Base-by-base conservation (phyloP, 2,329 filamentous ascomycete genomes). In the Grosmannia serpens region DNA sequence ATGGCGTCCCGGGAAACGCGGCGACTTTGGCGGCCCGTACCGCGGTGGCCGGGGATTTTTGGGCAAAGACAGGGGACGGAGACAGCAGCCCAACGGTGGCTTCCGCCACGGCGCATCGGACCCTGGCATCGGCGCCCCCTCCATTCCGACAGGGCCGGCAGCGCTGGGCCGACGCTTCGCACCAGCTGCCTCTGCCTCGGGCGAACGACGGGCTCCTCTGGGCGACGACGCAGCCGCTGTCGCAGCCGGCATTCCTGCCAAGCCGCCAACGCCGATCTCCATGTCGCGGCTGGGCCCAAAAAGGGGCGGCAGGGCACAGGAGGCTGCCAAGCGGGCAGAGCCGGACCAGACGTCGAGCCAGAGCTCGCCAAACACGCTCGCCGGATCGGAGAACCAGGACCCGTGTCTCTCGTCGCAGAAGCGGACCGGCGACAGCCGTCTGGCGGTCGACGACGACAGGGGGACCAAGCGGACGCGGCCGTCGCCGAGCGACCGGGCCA, bases 191-290 rank as follows among this genome's bases (percentile, higher is more conserved):
- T 10, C 22, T 10, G 22, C 26, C 7, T 20, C 35, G 20, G 22
- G 31, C 31, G 31, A 44, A 44, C 38, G 26, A 13, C 17, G 26
- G 10, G 27, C 3, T 24, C 17, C 13, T 24, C 17, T 7, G 15
- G 13, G 24, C 22, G 20, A 44, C 22, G 29, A 55, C 1, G 10
- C 52, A 29, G 31, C 17, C 8, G 17, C 22, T 41, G 27, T 11
- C 22, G 20, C 38, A 24, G 44, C 11, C 0, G 55, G 61, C 27
- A 55, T 62, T 2, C 62, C 62, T 3, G 53, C 60, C 9, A 61
- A 62, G 44, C 62, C 62, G 11, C 62, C 62, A 1, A 59, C 61
- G 3, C 62, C 62, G 5, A 33, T 64, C 4, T 59, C 61, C 20
- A 59, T 59, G 59, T 29, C 53, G 1, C 44, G 53, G 24, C 26